Base-by-base conservation (phyloP, 2,329 filamentous ascomycete genomes). In the Chaetothyriales sp. region DNA sequence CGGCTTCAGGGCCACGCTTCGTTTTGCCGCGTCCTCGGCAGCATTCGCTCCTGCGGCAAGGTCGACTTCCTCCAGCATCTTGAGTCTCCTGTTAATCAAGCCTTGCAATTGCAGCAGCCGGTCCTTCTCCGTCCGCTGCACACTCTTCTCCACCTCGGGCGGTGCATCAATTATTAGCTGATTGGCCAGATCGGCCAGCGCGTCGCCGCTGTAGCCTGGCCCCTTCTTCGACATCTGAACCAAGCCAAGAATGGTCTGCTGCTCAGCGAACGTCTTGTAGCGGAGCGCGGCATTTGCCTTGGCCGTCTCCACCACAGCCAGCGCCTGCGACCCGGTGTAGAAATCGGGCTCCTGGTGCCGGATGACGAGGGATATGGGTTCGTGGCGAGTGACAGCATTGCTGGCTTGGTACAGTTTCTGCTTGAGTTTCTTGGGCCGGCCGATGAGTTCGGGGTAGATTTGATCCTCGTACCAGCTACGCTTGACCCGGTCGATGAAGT, bases 401-500 rank as follows among this genome's bases (percentile, higher is more conserved):
- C 55, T 52, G 22, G 57, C 53, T n/a, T 54, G 53, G 49, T 57
- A 57, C n/a, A 20, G 13, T 15, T 44, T 18, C 37, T 54, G 53
- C n/a, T 46, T 48, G 43, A 43, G 54, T 40, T 51, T 53, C 10
- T 50, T 58, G 28, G 44, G 49, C 49, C 56, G 55, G 40, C 56
- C 46, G 48, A 55, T 44, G 5, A 50, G 47, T 51, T 51, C 33
- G 18, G 54, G 56, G 29, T 57, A 52, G 37, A 52, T 51, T 43
- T 60, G 52, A 55, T 65, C 73, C 43, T 61, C 56, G 44, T 61
- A 61, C 56, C 56, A 60, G 44, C 56, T 56, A 69, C 65, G 66
- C 64, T 78, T 80, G 58, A 80, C 71, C 56, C 75, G 76, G 63
- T 74, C 71, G 54, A 94, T 80, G 65, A 95, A 89, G 63, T 88